Evolutionary conservation across 805 yeast species (phyloP), one percentile per base, ranked within the genome.

Genomic region (Zygoascus bituminiphila): DNA sequence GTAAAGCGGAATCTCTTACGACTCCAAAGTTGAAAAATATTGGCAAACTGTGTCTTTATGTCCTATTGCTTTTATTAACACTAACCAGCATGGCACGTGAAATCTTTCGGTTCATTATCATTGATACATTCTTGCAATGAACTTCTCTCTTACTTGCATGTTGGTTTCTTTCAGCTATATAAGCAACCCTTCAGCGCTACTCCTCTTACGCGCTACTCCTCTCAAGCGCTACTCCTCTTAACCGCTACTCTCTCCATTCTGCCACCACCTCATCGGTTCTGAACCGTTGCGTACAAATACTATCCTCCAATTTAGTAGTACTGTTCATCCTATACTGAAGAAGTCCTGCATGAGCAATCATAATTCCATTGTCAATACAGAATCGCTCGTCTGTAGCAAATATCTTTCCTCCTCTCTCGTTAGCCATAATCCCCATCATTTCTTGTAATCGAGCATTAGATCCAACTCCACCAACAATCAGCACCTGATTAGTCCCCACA

Each of bases 401-500:
- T 2, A 93, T 82, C n/a, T 78, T 74, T 0, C 98, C 98, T 55
- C 81, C 80, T 54, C 98, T 72, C 59, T 89, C 98, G 41, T 74
- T 65, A 19, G 91, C 95, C 98, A 93, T 93, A 42, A 76, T 67
- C n/a, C 76, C 85, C 98, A 93, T 93, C 98, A 93, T 93, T 58
- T 86, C 81, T 63, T 93, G 98, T 51, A 93, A 69, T 52, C 98
- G 66, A 55, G 81, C 83, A 61, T 93, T 93, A 57, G 95, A 88
- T 0, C 98, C 98, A n/a, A 93, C 98, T 21, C 98, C 98, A 10
- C 98, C 98, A 2, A 93, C 98, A 45, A 93, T 87, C 44, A 93
- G 71, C 17, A 93, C 98, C 63, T 89, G 95, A 52, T 77, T 77
- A 2, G 94, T 76, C 57, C 82, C 81, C 2, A 91, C 98, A 61